Percentiles rank a stretch among this genome's conserved stretches.
Conservation (phyloP, 208 protist species). For the Angomonas ambiguus region DNA sequence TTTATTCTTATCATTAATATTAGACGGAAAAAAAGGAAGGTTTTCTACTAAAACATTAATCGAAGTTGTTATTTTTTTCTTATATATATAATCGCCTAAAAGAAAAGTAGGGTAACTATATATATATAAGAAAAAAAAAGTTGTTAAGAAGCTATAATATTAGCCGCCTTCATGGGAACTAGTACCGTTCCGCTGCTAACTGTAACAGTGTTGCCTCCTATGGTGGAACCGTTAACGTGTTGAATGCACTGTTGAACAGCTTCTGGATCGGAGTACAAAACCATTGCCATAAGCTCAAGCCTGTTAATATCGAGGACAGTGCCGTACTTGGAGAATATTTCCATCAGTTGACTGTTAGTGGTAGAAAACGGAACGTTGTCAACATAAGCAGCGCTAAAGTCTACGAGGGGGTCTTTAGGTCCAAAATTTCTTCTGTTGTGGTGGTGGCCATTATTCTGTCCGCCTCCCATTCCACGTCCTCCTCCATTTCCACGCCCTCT, state of each 20-base stretch:
- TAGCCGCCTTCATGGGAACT: conserved; percentile 64
- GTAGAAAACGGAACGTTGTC: conserved; percentile 87
- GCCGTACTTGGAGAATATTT: conserved; percentile 62
- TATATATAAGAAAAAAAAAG: not conserved
- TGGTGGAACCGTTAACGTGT: conserved; percentile 64
- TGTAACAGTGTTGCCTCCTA: conserved; percentile 64
- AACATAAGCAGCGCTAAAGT: conserved; percentile 61
- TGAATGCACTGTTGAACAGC: conserved; percentile 79
- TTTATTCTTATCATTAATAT: conserved; percentile 10
- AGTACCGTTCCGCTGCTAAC: conserved; percentile 78
- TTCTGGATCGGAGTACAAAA: conserved; percentile 74
- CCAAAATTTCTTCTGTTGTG: conserved; percentile 6
- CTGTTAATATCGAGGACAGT: conserved; percentile 72
- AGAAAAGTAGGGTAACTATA: not conserved
- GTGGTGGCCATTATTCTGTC: not conserved
- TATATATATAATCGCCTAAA: too few species aligned
- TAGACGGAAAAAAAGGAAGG: conserved; percentile 11
- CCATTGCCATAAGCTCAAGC: conserved; percentile 39
- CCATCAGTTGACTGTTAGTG: conserved; percentile 68
- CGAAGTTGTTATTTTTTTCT: too few species aligned
- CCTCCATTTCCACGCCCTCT: not conserved
- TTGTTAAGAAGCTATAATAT: conserved; percentile 3
- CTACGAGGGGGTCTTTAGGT: conserved; percentile 35
- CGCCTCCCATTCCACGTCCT: conserved; percentile 1
- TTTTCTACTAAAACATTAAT: too few species aligned